phyloP scores from a whole-genome alignment of 2,329 filamentous ascomycete genomes.

The Pseudopithomyces maydicus region DNA sequence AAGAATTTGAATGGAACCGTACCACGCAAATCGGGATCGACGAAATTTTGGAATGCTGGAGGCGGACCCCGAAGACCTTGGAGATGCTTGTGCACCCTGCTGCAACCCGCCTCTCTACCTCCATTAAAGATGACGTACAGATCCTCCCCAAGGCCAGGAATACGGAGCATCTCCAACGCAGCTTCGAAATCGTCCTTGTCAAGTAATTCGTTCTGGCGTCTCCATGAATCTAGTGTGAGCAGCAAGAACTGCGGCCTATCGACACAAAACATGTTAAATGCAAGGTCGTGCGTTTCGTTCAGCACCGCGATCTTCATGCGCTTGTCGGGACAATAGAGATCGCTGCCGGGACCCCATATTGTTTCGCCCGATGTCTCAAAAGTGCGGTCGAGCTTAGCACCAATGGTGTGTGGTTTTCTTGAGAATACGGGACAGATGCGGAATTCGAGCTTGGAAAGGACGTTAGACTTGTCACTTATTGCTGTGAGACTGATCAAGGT shows the following conservation, averaged over 20 bases:
- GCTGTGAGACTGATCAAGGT: not conserved
- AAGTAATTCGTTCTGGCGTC: constrained; percentile 53
- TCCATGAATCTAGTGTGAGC: constrained; percentile 54
- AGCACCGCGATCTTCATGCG: constrained; percentile 50
- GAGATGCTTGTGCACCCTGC: constrained; percentile 57
- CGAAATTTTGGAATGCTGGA: constrained; percentile 33
- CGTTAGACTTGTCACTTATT: no score
- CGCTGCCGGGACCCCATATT: constrained; percentile 39
- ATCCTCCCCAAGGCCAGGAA: not conserved
- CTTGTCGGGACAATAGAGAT: constrained; percentile 51
- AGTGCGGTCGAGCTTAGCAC: constrained; percentile 17
- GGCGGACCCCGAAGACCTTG: constrained; percentile 48
- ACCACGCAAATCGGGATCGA: constrained; percentile 18
- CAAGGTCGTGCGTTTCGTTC: constrained; percentile 51
- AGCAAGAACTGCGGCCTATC: constrained; percentile 56
- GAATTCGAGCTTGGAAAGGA: constrained; percentile 39
- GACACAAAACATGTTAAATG: constrained; percentile 57
- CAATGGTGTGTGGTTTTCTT: constrained; percentile 36
- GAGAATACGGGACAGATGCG: constrained; percentile 34
- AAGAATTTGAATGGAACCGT: constrained; percentile 47
- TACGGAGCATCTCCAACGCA: constrained; percentile 43
- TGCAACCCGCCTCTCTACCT: constrained; percentile 51
- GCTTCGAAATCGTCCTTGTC: constrained; percentile 48
- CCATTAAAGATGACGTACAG: constrained; percentile 55
- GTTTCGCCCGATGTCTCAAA: not conserved